phyloP scores from a whole-genome alignment of 1,284 basidiomycete genomes.

The Austroboletus novae-zelandiae region DNA sequence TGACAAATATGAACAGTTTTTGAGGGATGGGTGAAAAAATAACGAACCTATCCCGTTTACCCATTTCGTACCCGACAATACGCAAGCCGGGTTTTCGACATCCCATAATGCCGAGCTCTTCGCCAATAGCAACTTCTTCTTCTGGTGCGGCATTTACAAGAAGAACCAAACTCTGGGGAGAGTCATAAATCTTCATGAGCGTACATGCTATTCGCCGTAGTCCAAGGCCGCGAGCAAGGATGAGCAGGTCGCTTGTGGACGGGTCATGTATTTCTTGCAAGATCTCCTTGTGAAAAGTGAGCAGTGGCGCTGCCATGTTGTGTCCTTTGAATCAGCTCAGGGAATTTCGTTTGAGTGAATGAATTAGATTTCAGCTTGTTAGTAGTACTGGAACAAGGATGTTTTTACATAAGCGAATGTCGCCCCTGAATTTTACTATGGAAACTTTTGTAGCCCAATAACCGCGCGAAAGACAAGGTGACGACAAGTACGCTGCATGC shows the following conservation, averaged over 20 bases:
- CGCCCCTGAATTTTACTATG: no score
- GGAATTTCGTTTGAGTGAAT: background rate
- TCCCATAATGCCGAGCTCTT: slow-evolving; percentile 91
- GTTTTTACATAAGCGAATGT: slow-evolving; percentile 1
- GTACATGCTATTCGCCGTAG: slow-evolving; percentile 81
- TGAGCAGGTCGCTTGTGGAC: slow-evolving; percentile 75
- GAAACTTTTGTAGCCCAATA: background rate
- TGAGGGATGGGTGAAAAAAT: background rate
- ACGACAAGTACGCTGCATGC: no score
- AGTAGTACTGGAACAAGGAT: no score
- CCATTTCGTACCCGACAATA: slow-evolving; percentile 83
- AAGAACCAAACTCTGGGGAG: slow-evolving; percentile 81
- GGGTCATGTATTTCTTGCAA: slow-evolving; percentile 73
- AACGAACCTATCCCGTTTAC: slow-evolving; percentile 70
- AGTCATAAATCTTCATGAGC: slow-evolving; percentile 88
- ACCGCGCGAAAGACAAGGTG: no score
- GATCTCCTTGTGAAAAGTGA: slow-evolving; percentile 66
- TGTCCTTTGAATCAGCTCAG: background rate
- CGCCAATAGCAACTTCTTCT: slow-evolving; percentile 89
- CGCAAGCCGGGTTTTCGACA: slow-evolving; percentile 85
- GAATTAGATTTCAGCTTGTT: background rate
- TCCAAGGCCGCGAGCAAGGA: slow-evolving; percentile 87
- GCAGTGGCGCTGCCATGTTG: slow-evolving; percentile 36
- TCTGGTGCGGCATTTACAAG: slow-evolving; percentile 86
- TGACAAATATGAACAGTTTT: slow-evolving; percentile 4